Percentiles rank a stretch among this genome's conserved stretches.
Conservation (phyloP, 1,284 basidiomycete species). For the Boletellus dicymbophilus region DNA sequence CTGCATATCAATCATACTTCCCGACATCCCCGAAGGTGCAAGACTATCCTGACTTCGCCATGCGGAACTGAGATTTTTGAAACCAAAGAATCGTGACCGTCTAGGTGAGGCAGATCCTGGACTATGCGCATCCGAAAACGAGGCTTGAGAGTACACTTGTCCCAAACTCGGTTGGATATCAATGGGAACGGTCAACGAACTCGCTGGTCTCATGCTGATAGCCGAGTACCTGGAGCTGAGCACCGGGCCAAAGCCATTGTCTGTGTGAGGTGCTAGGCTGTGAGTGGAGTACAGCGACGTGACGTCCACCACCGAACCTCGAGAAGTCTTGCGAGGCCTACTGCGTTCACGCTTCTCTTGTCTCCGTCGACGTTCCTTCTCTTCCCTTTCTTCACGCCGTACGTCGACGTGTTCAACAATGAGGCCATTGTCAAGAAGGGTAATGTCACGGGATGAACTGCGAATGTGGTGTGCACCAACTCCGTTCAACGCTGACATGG, state of each 20-base stretch:
- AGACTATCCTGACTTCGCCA: constrained; percentile 80
- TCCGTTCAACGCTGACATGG: constrained; percentile 39
- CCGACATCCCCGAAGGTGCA: constrained; percentile 74
- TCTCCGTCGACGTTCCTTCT: constrained; percentile 60
- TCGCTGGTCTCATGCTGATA: constrained; percentile 61
- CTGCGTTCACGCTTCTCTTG: constrained; percentile 60
- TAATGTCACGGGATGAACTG: constrained; percentile 68
- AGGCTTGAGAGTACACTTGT: constrained; percentile 71
- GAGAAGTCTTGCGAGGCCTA: constrained; percentile 70
- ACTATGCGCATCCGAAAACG: constrained; percentile 77
- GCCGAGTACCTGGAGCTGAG: constrained; percentile 65
- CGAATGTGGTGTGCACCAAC: constrained; percentile 41
- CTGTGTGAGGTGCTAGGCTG: constrained; percentile 56
- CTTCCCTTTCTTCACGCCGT: constrained; percentile 76
- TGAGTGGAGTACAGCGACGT: constrained; percentile 68
- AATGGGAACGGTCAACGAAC: constrained; percentile 60
- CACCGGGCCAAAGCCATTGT: constrained; percentile 53
- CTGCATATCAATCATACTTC: constrained; percentile 95
- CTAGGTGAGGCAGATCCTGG: constrained; percentile 66
- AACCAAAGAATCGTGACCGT: constrained; percentile 80
- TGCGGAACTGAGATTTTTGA: constrained; percentile 73
- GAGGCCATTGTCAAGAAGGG: constrained; percentile 82
- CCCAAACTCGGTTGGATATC: constrained; percentile 58
- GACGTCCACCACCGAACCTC: constrained; percentile 66
- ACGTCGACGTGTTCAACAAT: constrained; percentile 85